These are phyloP conservation scores for Trichoderma asperelloides DNA, from an alignment of 495 filamentous ascomycete genomes.

Conservation along the genomic window DNA sequence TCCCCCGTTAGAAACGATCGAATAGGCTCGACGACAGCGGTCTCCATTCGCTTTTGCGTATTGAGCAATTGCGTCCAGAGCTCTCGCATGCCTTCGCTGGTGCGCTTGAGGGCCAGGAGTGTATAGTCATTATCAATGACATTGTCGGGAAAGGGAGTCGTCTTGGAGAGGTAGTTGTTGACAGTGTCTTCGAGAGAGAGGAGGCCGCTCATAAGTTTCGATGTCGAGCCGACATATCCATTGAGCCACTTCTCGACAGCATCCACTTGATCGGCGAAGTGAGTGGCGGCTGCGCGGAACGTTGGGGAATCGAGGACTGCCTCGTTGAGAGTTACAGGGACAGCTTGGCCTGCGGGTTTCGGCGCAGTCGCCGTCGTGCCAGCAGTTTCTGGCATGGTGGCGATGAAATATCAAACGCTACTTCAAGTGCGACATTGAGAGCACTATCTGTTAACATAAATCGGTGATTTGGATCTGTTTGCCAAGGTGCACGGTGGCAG, in stretches of 20 bases:
- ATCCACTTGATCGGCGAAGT: conserved; percentile 90
- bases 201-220: conserved; percentile 68
- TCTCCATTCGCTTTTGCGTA: conserved; percentile 65
- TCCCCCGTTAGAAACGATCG: conserved; percentile 66
- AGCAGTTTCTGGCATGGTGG: conserved; percentile 5
- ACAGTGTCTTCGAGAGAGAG: conserved; percentile 59
- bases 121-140: conserved; percentile 94
- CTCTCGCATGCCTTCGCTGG: conserved; percentile 75
- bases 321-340: conserved; percentile 86
- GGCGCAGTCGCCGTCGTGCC: conserved; percentile 12
- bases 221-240: conserved; percentile 66
- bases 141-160: conserved; percentile 61
- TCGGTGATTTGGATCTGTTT: neutral
- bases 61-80: conserved; percentile 72
- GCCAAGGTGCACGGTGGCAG: neutral
- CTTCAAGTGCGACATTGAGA: neutral
- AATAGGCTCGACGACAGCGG: conserved; percentile 71
- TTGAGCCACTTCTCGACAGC: conserved; percentile 91
- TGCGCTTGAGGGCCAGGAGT: conserved; percentile 69
- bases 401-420: neutral
- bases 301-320: conserved; percentile 92
- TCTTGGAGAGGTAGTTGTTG: conserved; percentile 61
- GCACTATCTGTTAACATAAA: neutral
- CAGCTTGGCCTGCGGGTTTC: conserved; percentile 30
- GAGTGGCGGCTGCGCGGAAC: conserved; percentile 78